These are phyloP conservation scores for Phytophthora idaei DNA, from an alignment of 352 stramenopile species.

Conservation along the genomic window DNA sequence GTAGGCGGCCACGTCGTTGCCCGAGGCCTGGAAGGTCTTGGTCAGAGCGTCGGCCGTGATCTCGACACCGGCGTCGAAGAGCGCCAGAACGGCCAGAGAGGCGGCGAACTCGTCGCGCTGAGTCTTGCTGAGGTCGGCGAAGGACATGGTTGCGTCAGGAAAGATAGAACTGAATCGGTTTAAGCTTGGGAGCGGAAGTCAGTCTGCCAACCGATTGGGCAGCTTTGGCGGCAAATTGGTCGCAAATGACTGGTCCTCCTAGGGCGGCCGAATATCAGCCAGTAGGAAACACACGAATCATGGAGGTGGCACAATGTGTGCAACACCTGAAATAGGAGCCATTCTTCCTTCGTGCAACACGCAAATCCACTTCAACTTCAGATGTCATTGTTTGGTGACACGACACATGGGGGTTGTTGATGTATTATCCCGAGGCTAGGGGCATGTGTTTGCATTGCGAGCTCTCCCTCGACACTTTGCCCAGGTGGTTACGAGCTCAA, in stretches of 20 bases:
- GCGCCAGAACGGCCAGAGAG: slow-evolving; percentile 82
- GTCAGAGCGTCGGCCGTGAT: slow-evolving; percentile 82
- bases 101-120: slow-evolving; percentile 88
- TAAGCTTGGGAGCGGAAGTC: slow-evolving; percentile 83
- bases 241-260: slow-evolving; percentile 73
- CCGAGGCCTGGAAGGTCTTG: slow-evolving; percentile 75
- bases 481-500: slow-evolving; percentile 21
- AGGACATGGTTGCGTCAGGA: slow-evolving; percentile 78
- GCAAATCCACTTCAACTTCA: background rate
- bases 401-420: no score
- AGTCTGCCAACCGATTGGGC: slow-evolving; percentile 46
- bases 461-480: slow-evolving; percentile 15
- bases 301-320: slow-evolving; percentile 5
- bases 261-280: slow-evolving; percentile 21
- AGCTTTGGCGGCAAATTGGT: slow-evolving; percentile 31
- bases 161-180: slow-evolving; percentile 87
- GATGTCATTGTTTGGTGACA: background rate
- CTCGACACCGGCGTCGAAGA: slow-evolving; percentile 77
- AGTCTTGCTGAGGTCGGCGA: slow-evolving; percentile 80
- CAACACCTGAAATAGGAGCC: slow-evolving; percentile 7
- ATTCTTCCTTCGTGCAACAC: slow-evolving; percentile 4
- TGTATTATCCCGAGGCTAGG: slow-evolving; percentile 1
- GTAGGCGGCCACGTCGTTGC: slow-evolving; percentile 81
- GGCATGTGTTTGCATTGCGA: slow-evolving; percentile 11
- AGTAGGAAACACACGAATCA: background rate